Evolutionary conservation across 176 grass and related monocot genomes (phyloP).

Genomic region (Oryza glumipatula): DNA sequence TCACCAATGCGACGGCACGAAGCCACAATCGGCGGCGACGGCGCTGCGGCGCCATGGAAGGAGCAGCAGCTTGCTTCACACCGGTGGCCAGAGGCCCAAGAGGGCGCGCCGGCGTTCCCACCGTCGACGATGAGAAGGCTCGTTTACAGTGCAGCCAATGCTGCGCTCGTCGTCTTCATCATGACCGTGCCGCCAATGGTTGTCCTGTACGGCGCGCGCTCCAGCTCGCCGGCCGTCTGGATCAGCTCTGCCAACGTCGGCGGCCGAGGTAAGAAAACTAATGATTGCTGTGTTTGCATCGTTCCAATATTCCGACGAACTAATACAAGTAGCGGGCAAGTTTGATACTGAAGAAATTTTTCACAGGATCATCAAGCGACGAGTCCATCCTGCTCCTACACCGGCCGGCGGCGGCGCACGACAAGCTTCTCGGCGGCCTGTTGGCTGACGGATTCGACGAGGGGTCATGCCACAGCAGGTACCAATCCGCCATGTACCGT

Average conservation of each 20-base stretch:
- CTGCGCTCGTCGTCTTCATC: constrained; percentile 25
- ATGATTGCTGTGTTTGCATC: too few species aligned
- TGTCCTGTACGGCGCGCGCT: constrained; percentile 27
- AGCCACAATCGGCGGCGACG: neutral
- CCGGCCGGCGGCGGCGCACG: neutral
- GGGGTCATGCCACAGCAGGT: constrained; percentile 53
- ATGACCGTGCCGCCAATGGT: constrained; percentile 39
- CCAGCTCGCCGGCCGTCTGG: constrained; percentile 26
- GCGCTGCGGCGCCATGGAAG: neutral
- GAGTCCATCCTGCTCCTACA: neutral
- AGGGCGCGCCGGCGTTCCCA: neutral
- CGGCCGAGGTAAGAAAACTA: constrained; percentile 1
- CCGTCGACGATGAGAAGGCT: neutral
- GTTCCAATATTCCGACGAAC: too few species aligned
- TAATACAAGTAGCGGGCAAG: neutral
- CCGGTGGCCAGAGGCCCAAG: neutral
- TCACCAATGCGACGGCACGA: neutral
- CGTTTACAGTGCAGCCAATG: neutral
- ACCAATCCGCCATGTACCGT: constrained; percentile 61
- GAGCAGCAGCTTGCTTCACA: neutral
- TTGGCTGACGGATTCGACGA: constrained; percentile 45
- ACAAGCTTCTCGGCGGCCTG: constrained; percentile 61
- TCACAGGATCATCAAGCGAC: neutral
- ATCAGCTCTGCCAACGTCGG: constrained; percentile 8
- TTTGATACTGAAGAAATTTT: neutral